Evolutionary conservation across 441 rosid genomes (phyloP).

Genomic region (Brassica hybrid): DNA sequence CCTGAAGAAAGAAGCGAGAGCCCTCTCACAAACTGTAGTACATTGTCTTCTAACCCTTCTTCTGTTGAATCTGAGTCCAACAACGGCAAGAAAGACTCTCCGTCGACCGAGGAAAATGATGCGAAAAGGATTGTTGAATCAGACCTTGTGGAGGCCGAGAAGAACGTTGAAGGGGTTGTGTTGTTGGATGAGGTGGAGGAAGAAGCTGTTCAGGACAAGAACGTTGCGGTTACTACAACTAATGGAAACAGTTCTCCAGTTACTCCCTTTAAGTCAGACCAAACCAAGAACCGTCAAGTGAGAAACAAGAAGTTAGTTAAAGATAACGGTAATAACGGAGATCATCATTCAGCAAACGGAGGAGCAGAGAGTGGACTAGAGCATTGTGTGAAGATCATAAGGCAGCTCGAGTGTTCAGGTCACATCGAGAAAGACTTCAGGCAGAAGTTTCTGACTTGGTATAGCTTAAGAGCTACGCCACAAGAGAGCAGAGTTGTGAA

Average conservation of each 20-base stretch:
- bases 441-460: conserved; percentile 98
- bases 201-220: conserved; percentile 33
- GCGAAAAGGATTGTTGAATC: conserved; percentile 19
- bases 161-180: conserved; percentile 45
- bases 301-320: conserved; percentile 53
- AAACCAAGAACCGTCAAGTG: conserved; percentile 50
- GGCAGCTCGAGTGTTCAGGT: conserved; percentile 90
- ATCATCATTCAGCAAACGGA: conserved; percentile 58
- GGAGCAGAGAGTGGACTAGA: conserved; percentile 70
- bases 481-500: conserved; percentile 86
- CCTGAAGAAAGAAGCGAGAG: conserved; percentile 79
- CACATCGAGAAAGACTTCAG: conserved; percentile 85
- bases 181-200: conserved; percentile 29
- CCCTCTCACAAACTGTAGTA: conserved; percentile 89
- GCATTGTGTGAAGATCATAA: too few relatives aligned
- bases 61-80: conserved; percentile 94
- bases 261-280: conserved; percentile 83
- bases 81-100: conserved; percentile 32
- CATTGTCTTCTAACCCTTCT: conserved; percentile 90
- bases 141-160: conserved; percentile 39
- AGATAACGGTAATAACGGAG: conserved; percentile 66
- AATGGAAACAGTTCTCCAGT: conserved; percentile 57
- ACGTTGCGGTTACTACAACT: conserved; percentile 41
- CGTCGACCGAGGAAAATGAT: conserved; percentile 8
- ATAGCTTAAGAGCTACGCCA: conserved; percentile 79